phyloP scores from a whole-genome alignment of 306 rosid genomes.

The Abrus precatorius region DNA sequence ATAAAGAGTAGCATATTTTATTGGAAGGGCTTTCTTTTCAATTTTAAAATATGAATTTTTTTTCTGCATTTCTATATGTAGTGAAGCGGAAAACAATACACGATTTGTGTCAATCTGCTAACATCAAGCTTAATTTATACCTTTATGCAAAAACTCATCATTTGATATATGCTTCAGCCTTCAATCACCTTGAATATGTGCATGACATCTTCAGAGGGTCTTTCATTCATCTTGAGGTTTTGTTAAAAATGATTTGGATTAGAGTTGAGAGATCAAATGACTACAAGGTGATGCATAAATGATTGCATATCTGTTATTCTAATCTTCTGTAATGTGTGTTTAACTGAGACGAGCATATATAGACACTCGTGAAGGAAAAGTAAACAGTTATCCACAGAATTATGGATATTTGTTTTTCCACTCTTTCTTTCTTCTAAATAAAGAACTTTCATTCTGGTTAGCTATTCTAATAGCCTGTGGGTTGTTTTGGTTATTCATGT shows the following conservation, averaged over 20 bases:
- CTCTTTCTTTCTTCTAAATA: conserved; percentile 41
- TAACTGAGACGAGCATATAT: conserved; percentile 28
- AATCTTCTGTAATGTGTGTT: conserved; percentile 2
- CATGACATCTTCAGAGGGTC: not conserved
- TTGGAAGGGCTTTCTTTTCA: conserved; percentile 3
- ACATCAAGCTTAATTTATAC: conserved; percentile 2
- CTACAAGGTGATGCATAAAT: conserved; percentile 3
- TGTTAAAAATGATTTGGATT: conserved; percentile 29
- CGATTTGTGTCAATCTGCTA: conserved; percentile 17
- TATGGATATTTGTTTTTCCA: not conserved
- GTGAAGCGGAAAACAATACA: not conserved
- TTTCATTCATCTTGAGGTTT: conserved; percentile 34
- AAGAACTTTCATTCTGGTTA: conserved; percentile 26
- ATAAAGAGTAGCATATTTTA: conserved; percentile 1
- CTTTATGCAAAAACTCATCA: conserved; percentile 21
- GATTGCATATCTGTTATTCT: conserved; percentile 21
- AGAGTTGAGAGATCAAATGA: conserved; percentile 37
- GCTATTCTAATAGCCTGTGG: conserved; percentile 20
- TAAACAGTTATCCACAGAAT: conserved; percentile 29
- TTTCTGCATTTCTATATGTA: conserved; percentile 1
- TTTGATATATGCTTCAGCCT: conserved; percentile 10
- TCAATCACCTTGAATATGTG: conserved; percentile 9
- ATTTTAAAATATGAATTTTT: not conserved
- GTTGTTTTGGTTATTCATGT: conserved; percentile 24
- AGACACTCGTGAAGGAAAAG: conserved; percentile 24